Conservation (phyloP, 148 eudicot genomes). For the Talinum fruticosum region DNA sequence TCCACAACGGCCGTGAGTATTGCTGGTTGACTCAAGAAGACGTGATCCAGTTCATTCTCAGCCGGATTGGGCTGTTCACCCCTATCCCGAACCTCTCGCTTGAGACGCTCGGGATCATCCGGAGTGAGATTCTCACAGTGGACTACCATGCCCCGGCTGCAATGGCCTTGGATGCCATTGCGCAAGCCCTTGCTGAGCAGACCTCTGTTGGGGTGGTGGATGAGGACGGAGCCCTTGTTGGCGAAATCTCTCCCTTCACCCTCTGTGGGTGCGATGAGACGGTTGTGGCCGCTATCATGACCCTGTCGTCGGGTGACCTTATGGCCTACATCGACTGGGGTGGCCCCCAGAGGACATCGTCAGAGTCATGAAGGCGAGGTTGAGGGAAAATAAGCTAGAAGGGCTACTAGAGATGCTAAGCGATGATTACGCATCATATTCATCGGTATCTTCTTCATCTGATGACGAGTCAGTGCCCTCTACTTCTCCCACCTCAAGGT, state of each 20-base stretch:
- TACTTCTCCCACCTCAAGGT: slow-evolving; percentile 16
- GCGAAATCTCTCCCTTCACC: slow-evolving; percentile 74
- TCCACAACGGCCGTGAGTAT: slow-evolving; percentile 54
- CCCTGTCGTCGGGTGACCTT: slow-evolving; percentile 77
- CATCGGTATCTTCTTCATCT: slow-evolving; percentile 40
- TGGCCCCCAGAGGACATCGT: slow-evolving; percentile 74
- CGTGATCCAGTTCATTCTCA: slow-evolving; percentile 60
- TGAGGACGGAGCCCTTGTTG: slow-evolving; percentile 49
- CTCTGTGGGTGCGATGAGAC: slow-evolving; percentile 61
- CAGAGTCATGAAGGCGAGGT: slow-evolving; percentile 42
- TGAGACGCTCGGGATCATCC: slow-evolving; percentile 57
- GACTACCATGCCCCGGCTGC: slow-evolving; percentile 52
- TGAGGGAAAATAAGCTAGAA: slow-evolving; percentile 50
- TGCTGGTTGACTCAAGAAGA: slow-evolving; percentile 91
- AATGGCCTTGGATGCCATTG: slow-evolving; percentile 45
- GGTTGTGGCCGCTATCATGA: slow-evolving; percentile 51
- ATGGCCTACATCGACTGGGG: slow-evolving; percentile 84
- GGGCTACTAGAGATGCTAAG: slow-evolving; percentile 49
- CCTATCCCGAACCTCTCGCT: slow-evolving; percentile 53
- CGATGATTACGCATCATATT: slow-evolving; percentile 30
- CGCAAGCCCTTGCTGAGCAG: slow-evolving; percentile 38
- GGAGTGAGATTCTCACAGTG: slow-evolving; percentile 37
- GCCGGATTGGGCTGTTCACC: slow-evolving; percentile 67
- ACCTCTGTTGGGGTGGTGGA: slow-evolving; percentile 73
- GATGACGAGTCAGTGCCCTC: slow-evolving; percentile 42